These are phyloP conservation scores for Ophiocytium majus DNA, from an alignment of 352 stramenopile genomes.

Conservation along the genomic window DNA sequence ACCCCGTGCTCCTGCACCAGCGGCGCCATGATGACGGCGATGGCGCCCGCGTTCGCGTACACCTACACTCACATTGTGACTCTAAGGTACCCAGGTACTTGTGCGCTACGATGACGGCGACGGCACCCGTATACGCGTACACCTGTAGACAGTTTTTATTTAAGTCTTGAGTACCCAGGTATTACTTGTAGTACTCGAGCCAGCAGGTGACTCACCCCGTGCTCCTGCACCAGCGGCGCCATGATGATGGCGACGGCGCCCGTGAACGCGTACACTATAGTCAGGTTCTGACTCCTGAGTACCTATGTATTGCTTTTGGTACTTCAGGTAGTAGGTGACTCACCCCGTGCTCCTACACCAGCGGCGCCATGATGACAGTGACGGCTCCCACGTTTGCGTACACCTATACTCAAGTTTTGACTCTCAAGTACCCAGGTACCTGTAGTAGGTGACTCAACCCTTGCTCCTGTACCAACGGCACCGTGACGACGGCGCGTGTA, in stretches of 20 bases:
- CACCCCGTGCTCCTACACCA: constrained; percentile 79
- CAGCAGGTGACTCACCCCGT: no score
- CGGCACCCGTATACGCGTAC: constrained; percentile 67
- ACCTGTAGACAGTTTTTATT: no score
- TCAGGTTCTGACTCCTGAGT: no score
- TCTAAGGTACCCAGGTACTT: no score
- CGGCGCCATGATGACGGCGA: constrained; percentile 77
- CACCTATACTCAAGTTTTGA: constrained; percentile 56
- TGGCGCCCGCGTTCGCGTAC: constrained; percentile 67
- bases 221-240: constrained; percentile 75
- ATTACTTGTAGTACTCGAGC: no score
- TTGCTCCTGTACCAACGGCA: constrained; percentile 76
- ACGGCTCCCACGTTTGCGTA: constrained; percentile 71
- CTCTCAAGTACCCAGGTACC: no score
- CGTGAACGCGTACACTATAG: constrained; percentile 57
- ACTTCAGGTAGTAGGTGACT: constrained; percentile 77
- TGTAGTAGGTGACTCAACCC: constrained; percentile 79
- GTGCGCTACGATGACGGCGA: constrained; percentile 78
- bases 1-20: constrained; percentile 82
- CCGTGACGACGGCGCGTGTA: constrained; percentile 78
- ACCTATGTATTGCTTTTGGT: no score
- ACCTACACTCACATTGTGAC: constrained; percentile 76
- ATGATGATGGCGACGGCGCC: constrained; percentile 81
- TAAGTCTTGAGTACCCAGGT: no score
- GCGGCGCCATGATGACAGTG: constrained; percentile 74